Evolutionary conservation across 257 asterid genomes (phyloP), one percentile per base, ranked within the genome.

Genomic region (Jaltomata sinuosa): DNA sequence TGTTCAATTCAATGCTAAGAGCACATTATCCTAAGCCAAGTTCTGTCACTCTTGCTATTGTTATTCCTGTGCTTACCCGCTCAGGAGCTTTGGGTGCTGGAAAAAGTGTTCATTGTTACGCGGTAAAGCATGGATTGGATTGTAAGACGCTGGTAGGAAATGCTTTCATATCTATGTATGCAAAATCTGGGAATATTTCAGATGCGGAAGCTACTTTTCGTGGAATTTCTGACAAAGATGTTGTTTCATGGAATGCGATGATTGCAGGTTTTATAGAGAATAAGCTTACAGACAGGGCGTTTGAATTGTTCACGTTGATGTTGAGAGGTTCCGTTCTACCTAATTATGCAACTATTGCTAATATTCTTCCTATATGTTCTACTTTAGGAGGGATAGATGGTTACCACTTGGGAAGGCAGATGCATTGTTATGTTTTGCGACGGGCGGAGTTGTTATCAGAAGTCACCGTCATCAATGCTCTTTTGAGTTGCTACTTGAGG

Each of bases 81-180:
- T 79, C 86, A 8, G 83, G 93, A 38, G 74, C 50, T 82, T 84
- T 89, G 85, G 88, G 65, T 84, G 85, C 86, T 45, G 93, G 96
- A 25, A 89, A 85, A 90, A 86, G 91, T 86, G 74, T 93, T 77
- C 98, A 95, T 65, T 89, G 90, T 15, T 91, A 90, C 40, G 94
- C 92, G 1, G 25, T 91, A 5, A 94, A 93, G 84, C 84, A 88
- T 59, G 98, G 97, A 74, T 87, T 93, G 88, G 95, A 88, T 62
- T 91, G 93, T 36, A 88, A 89, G 82, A 91, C 97, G 1, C 85
- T 95, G 91, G 97, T 95, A 71, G 97, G 95, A 79, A 95, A 93
- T 85, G 96, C 96, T 79, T 85, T 95, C 64, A 62, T 95, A 72
- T 92, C 98, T 65, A 92, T 92, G 97, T 95, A 94, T 86, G 96